Base-by-base conservation (phyloP, 441 rosid species). In the Pelargonium australe region DNA sequence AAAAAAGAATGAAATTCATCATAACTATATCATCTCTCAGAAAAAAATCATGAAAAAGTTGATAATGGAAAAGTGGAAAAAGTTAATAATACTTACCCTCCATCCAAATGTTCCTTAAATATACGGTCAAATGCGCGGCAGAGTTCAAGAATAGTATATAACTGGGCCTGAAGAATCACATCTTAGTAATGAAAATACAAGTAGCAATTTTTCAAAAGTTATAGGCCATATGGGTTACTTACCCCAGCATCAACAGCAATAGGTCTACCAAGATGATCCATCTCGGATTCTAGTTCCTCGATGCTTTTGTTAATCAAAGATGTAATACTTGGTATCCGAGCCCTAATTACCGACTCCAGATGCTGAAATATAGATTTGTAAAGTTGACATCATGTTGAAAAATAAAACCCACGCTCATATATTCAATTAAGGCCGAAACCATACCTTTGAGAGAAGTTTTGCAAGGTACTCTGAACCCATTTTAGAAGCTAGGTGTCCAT, bases 401-500 rank as follows among this genome's bases (percentile, higher is more conserved):
- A 23, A 43, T 73, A 49, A 49, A 2, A n/a, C 5, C 16, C 68
- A 51, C 63, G 4, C 10, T 49, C 55, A 49, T 70, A 55, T 63
- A 73, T 13, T 53, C 3, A 76, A 70, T 63, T 5, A 16, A 10
- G 68, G 66, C 62, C 28, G 63, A 66, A 37, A 34, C 55, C 55
- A 78, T 72, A 93, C 99, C 94, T 85, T 80, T 62, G 99, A 94
- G 66, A 94, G 78, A 66, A 94, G 90, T 74, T 91, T 89, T 68
- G 99, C 99, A 40, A 94, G 95, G 80, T 91, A 94, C 80, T 91
- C 99, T 44, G 99, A 87, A 25, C 99, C 99, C 99, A 94, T 94
- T 78, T 84, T 86, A 73, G 85, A 85, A 13, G 99, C 85, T 75
- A 94, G 80, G 82, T 94, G 99, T 65, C 97, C 96, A 71, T 94